Percentiles rank a stretch among this genome's conserved stretches.
Conservation (phyloP, 1,284 basidiomycete species). For the Omphalotus olearius region DNA sequence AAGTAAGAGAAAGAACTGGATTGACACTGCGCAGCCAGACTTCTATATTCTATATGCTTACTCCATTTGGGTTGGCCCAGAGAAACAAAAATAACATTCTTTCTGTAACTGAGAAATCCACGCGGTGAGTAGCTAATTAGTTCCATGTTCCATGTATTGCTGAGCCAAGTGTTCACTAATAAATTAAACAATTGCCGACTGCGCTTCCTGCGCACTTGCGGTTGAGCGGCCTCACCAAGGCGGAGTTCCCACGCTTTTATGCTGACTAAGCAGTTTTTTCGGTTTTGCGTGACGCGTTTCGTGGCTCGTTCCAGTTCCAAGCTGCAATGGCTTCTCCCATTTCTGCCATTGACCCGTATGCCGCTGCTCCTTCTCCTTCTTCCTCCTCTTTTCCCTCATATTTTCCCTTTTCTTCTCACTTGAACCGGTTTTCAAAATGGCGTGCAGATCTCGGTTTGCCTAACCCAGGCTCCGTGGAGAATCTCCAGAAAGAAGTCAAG, state of each 20-base stretch:
- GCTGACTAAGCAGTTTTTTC: no score
- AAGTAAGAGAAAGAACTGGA: slow-evolving; percentile 12
- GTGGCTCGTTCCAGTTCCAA: neutral
- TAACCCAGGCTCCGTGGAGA: slow-evolving; percentile 89
- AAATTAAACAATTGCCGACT: no score
- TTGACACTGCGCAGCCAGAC: neutral
- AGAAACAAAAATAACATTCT: no score
- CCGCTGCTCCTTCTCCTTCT: slow-evolving; percentile 14
- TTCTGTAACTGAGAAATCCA: no score
- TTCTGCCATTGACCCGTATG: slow-evolving; percentile 28
- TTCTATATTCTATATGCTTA: neutral
- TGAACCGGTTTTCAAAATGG: slow-evolving; percentile 76
- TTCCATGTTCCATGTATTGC: no score
- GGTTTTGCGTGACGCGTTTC: slow-evolving; percentile 2
- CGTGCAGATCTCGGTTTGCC: slow-evolving; percentile 75
- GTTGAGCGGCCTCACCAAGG: no score
- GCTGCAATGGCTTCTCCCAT: slow-evolving; percentile 36
- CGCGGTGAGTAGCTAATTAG: no score
- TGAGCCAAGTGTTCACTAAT: no score
- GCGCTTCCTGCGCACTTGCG: no score
- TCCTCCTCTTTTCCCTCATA: slow-evolving; percentile 16
- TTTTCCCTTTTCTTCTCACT: slow-evolving; percentile 38
- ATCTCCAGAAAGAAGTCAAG: slow-evolving; percentile 87
- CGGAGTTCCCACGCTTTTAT: no score
- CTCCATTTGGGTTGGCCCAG: neutral